A percentile compares a stretch with the other conserved stretches of the same genome.
Conservation (phyloP, 176 grass and related monocot genomes). For the Alopecurus myosuroides region DNA sequence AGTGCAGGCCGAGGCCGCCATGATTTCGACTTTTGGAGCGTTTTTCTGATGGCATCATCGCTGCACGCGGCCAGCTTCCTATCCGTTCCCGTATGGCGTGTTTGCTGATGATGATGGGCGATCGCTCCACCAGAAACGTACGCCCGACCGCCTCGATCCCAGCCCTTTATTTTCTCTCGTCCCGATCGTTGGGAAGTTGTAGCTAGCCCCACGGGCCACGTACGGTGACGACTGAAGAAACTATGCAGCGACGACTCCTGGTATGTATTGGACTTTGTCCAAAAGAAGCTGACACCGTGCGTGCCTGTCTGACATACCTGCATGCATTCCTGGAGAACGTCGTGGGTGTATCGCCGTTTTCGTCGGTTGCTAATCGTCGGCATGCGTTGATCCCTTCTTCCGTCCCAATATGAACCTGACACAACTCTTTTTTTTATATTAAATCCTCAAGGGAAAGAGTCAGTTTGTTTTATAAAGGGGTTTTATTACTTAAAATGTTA, state of each 20-base stretch:
- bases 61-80: background rate
- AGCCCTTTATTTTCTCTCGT: background rate
- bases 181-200: slow-evolving; percentile 18
- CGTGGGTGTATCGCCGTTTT: background rate
- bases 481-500: too few relatives aligned
- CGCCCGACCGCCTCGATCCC: background rate
- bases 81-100: too few relatives aligned
- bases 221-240: background rate
- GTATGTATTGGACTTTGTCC: too few relatives aligned
- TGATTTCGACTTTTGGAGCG: background rate
- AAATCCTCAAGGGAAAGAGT: too few relatives aligned
- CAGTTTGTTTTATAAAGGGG: too few relatives aligned
- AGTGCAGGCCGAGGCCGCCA: too few relatives aligned
- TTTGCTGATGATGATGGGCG: background rate
- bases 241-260: too few relatives aligned
- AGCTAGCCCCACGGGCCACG: background rate
- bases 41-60: background rate
- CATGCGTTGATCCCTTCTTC: background rate
- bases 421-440: too few relatives aligned
- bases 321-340: background rate
- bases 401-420: background rate
- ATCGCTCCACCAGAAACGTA: background rate
- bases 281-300: background rate
- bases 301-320: background rate
- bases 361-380: background rate